phyloP scores from a whole-genome alignment of 768 basidiomycete genomes.

The Suillus subluteus region DNA sequence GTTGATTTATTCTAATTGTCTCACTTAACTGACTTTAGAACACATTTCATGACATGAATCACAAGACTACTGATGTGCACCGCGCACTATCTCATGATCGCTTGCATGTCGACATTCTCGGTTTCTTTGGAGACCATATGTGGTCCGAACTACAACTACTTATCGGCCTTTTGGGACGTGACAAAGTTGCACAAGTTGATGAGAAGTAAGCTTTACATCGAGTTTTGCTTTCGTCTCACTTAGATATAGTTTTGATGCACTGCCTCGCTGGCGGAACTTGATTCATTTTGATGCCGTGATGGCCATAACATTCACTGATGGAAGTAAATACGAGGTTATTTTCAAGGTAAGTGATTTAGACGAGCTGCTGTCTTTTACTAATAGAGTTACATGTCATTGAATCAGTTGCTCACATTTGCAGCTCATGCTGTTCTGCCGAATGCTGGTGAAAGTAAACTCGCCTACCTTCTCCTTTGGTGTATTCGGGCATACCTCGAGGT shows the following conservation, averaged over 20 bases:
- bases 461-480: slow-evolving; percentile 31
- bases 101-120: slow-evolving; percentile 39
- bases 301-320: slow-evolving; percentile 36
- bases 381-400: not conserved
- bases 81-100: slow-evolving; percentile 39
- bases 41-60: slow-evolving; percentile 38
- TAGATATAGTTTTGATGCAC: slow-evolving; percentile 3
- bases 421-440: slow-evolving; percentile 26
- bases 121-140: slow-evolving; percentile 38
- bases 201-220: slow-evolving; percentile 24
- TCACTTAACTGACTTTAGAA: slow-evolving; percentile 15
- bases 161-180: slow-evolving; percentile 19
- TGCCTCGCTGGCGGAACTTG: slow-evolving; percentile 12
- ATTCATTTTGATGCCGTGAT: slow-evolving; percentile 20
- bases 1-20: not conserved
- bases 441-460: slow-evolving; percentile 12
- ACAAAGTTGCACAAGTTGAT: slow-evolving; percentile 13
- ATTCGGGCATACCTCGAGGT: slow-evolving; percentile 36
- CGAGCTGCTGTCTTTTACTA: not conserved
- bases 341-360: slow-evolving; percentile 20
- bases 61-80: slow-evolving; percentile 35
- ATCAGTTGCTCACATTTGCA: not conserved
- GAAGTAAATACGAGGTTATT: slow-evolving; percentile 40
- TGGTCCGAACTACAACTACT: slow-evolving; percentile 26
- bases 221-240: not conserved